Evolutionary conservation across 306 rosid genomes (phyloP).

Genomic region (Lithocarpus polystachyus): DNA sequence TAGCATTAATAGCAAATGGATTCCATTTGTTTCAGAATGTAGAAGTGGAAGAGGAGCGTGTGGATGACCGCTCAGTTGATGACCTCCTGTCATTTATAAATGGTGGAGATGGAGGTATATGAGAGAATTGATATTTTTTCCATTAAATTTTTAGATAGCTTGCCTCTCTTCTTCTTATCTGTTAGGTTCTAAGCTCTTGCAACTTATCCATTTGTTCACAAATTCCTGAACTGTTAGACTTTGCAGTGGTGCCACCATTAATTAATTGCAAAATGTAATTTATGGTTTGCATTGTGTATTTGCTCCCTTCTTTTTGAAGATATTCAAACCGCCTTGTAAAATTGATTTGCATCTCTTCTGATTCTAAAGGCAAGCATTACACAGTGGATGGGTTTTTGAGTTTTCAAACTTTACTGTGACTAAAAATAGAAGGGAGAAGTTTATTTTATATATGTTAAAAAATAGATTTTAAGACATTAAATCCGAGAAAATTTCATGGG

Average conservation of each 20-base stretch:
- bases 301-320: neutral
- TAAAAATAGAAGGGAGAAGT: neutral
- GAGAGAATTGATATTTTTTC: neutral
- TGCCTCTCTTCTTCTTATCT: conserved; percentile 11
- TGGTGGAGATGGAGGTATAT: conserved; percentile 65
- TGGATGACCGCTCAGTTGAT: conserved; percentile 86
- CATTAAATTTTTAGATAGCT: neutral
- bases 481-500: neutral
- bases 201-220: neutral
- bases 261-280: no score
- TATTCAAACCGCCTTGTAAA: neutral
- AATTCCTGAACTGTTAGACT: neutral
- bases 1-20: conserved; percentile 13
- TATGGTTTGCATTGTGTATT: neutral
- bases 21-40: conserved; percentile 52
- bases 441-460: neutral
- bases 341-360: neutral
- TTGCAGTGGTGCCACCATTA: neutral
- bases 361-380: neutral
- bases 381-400: neutral
- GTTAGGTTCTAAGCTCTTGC: neutral
- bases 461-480: neutral
- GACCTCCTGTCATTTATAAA: conserved; percentile 87
- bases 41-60: conserved; percentile 67
- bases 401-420: neutral